Evolutionary conservation across 2,329 filamentous ascomycete genomes (phyloP).

Genomic region (Hypoxylon sp.): DNA sequence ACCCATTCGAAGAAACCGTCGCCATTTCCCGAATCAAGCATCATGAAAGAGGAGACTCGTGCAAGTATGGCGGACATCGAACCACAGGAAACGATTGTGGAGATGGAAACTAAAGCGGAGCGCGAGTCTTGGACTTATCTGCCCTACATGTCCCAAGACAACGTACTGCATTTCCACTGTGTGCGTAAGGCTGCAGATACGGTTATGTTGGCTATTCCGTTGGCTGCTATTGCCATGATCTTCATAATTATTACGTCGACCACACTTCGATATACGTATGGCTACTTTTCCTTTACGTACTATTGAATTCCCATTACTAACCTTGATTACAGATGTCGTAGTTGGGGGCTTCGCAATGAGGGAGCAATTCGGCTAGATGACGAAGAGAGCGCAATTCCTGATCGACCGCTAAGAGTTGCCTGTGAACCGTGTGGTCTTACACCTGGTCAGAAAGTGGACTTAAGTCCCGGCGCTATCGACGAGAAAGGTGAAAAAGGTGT

Average conservation of each 20-base stretch:
- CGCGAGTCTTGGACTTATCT: conserved; percentile 49
- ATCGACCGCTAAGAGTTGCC: conserved; percentile 7
- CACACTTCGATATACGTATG: conserved; percentile 47
- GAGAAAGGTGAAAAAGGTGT: conserved; percentile 33
- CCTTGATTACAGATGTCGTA: conserved; percentile 38
- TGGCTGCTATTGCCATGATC: conserved; percentile 43
- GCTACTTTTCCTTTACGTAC: not conserved
- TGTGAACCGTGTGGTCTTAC: conserved; percentile 13
- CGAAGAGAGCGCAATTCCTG: conserved; percentile 29
- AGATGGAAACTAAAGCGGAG: conserved; percentile 51
- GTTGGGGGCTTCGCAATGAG: conserved; percentile 32
- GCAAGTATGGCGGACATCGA: conserved; percentile 46
- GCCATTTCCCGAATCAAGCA: conserved; percentile 51
- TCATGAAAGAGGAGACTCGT: conserved; percentile 51
- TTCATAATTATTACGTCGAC: conserved; percentile 49
- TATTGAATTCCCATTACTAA: conserved; percentile 30
- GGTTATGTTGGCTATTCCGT: conserved; percentile 47
- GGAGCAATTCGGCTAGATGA: conserved; percentile 49
- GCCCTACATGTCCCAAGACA: conserved; percentile 48
- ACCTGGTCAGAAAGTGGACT: conserved; percentile 27
- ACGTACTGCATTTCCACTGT: conserved; percentile 47
- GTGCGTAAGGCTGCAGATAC: conserved; percentile 51
- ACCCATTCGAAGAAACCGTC: conserved; percentile 44
- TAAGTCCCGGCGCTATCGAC: conserved; percentile 22
- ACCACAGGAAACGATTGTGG: conserved; percentile 49